phyloP scores from a whole-genome alignment of 192 early-diverging fungal genomes.

The Mortierella antarctica region DNA sequence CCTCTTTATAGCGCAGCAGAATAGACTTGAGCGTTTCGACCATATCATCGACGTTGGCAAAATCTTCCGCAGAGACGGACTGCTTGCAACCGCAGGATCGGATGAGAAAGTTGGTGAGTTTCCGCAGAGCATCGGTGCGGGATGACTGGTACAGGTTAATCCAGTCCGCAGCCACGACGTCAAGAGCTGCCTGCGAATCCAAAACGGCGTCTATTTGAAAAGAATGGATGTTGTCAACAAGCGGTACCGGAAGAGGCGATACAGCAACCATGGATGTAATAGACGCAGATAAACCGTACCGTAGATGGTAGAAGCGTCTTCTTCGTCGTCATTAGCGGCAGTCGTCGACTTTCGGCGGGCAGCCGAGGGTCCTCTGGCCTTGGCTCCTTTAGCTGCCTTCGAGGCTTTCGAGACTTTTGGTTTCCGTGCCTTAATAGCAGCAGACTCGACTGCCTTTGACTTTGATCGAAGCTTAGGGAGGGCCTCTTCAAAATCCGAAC shows the following conservation, averaged over 20 bases:
- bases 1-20: constrained; percentile 69
- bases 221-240: neutral
- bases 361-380: neutral
- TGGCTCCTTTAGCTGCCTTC: neutral
- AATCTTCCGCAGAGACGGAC: constrained; percentile 9
- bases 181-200: constrained; percentile 64
- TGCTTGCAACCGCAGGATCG: constrained; percentile 55
- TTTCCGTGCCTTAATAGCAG: neutral
- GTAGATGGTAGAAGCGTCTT: neutral
- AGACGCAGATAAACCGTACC: too few relatives aligned
- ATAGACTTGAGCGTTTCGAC: constrained; percentile 67
- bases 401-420: constrained; percentile 4
- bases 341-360: neutral
- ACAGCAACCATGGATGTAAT: too few relatives aligned
- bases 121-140: constrained; percentile 65
- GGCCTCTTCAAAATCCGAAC: constrained; percentile 44
- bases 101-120: constrained; percentile 82
- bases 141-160: constrained; percentile 69
- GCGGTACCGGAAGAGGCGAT: neutral
- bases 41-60: constrained; percentile 62
- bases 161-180: constrained; percentile 78
- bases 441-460: too few relatives aligned
- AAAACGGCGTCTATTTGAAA: constrained; percentile 52
- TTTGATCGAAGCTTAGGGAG: neutral
- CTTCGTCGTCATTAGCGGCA: neutral